Evolutionary conservation across 176 grass and related monocot genomes (phyloP), one percentile per base, ranked within the genome.

Genomic region (Alloteropsis semialata): DNA sequence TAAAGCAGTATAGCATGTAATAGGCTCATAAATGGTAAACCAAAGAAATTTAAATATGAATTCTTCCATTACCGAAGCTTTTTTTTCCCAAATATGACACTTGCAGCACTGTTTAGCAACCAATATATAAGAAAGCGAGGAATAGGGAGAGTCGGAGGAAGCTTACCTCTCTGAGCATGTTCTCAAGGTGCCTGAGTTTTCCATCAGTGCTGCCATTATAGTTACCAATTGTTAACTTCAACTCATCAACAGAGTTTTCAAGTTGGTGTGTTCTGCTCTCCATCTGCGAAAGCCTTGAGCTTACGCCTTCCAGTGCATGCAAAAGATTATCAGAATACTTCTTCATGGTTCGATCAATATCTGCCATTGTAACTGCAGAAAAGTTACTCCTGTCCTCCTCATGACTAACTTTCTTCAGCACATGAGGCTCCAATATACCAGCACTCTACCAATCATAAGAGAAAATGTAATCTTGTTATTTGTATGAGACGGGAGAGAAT

Each of bases 161-260:
- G 44, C 41, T 38, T 91, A 95, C 96, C 96, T 96, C 96, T 74
- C 87, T 88, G 49, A 99, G 77, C 82, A 99, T 88, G 85, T 99
- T 93, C 82, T 94, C 96, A 59, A 99, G 73, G 56, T 99, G 87
- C 36, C 89, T 87, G 58, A 99, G 82, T 83, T 93, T 99, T 82
- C 96, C 96, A 2, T 99, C 96, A 19, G 82, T 96, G 80, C 75
- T 86, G 4, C 93, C 93, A 81, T 81, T 99, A 72, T 81, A 87
- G 49, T 99, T 92, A 72, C 89, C 89, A 19, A 94, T 65, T 24
- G 86, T 85, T 79, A 93, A 51, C 67, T 89, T 99, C 80, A 96
- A 67, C 10, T 93, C 96, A 71, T 93, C 91, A 29, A 94, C 83
- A 43, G 91, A 88, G 49, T 33, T 90, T 88, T 96, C 96, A 64